Base-by-base conservation (phyloP, 2,329 filamentous ascomycete species). In the Beauveria bassiana region DNA sequence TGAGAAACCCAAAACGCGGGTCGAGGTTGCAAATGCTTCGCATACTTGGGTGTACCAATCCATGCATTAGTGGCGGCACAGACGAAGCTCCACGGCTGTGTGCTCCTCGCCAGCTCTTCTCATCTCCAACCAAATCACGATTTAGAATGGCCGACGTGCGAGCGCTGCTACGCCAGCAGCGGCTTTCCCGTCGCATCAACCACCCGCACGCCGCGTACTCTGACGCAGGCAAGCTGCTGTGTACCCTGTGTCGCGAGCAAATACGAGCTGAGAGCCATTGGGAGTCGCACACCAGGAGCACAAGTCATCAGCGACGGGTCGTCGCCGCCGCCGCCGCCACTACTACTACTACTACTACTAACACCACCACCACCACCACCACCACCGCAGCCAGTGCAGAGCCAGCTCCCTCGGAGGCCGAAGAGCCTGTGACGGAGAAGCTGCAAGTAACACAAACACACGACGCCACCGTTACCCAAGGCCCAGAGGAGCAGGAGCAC, bases 141-240 rank as follows among this genome's bases (percentile, higher is more conserved):
- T 45, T 38, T 49, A 63, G 51, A 65, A 93, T 95, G 89, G 81
- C 90, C 66, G 90, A 96, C 73, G 87, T 91, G 28, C 88, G 91
- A 68, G 84, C 89, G 42, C 83, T 96, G 54, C 82, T 96, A 62
- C 89, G 90, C 67, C 88, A 87, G 69, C 89, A 93, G 74, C 86
- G 90, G 66, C 85, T 86, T 61, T 83, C 88, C 64, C 86, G 91
- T 62, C 85, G 88, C 65, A 86, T 93, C 68, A 81, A 86, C 57
- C 87, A 91, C 68, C 84, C 87, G 4, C 79, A 87, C 67, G 86
- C 87, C 47, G 77, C 81, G 59, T 91, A 91, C 75, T 85, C 86
- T 5, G 81, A 85, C 65, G 79, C 84, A 16, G 88, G 88, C 64
- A 86, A 85, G 68, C 81, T 91, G 0, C 75, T 85, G 31, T 92